Conservation (phyloP, 2,329 filamentous ascomycete species). For the Chrysoporthe austroafricana region DNA sequence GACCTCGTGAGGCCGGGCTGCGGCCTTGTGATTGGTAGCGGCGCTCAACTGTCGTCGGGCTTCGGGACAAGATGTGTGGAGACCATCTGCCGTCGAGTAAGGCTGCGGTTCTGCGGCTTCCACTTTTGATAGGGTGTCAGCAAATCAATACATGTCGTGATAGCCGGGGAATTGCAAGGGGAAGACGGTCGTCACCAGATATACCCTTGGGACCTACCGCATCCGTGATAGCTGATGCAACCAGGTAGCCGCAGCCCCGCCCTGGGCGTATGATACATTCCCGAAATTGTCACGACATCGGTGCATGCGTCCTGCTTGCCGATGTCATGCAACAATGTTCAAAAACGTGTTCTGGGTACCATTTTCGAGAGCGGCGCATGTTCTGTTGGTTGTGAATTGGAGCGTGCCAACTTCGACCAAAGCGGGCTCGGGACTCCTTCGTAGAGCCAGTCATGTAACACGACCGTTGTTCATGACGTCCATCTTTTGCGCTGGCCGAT, state of each 20-base stretch:
- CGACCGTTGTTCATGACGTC: neutral
- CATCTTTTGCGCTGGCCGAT: too few species aligned
- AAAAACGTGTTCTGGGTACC: neutral
- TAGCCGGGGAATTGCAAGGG: neutral
- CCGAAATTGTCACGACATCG: conserved; percentile 6
- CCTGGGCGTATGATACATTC: conserved; percentile 2
- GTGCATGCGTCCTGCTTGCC: conserved; percentile 1
- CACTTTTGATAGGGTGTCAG: conserved; percentile 17
- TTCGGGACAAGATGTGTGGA: conserved; percentile 5
- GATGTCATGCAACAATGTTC: neutral
- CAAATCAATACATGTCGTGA: conserved; percentile 16
- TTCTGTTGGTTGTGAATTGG: neutral
- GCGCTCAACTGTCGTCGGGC: neutral
- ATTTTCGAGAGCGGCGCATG: neutral
- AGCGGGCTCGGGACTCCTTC: neutral
- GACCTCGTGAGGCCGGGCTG: neutral
- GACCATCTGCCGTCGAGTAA: neutral
- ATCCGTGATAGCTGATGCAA: conserved; percentile 14
- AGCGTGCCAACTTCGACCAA: neutral
- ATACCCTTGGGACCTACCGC: conserved; percentile 10
- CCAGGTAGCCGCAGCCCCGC: conserved; percentile 1
- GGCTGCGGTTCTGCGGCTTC: conserved; percentile 1
- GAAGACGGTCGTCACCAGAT: conserved; percentile 1
- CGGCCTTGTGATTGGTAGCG: neutral
- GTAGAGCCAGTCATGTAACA: neutral